These are phyloP conservation scores for Solanum clarkiae DNA, from an alignment of 257 asterid species.

Conservation along the genomic window DNA sequence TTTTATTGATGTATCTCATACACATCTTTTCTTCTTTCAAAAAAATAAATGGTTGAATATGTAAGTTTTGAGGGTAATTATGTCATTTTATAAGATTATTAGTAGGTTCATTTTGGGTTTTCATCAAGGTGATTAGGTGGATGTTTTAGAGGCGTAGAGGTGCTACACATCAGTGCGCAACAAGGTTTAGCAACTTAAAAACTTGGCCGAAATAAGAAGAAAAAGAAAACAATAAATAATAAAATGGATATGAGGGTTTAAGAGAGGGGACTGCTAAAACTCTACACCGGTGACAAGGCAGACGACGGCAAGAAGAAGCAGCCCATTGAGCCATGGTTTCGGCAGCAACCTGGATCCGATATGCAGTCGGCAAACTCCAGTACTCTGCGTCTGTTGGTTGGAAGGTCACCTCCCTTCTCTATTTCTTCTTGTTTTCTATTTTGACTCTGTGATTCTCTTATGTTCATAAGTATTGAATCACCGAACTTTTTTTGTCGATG, in stretches of 20 bases:
- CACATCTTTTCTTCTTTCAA: no score
- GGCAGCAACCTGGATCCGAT: conserved; percentile 52
- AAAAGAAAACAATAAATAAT: not conserved
- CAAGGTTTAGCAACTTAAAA: not conserved
- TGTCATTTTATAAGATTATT: no score
- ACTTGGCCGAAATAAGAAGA: not conserved
- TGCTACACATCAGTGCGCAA: not conserved
- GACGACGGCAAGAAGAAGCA: not conserved
- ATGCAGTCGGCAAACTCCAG: conserved; percentile 32
- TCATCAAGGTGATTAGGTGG: not conserved
- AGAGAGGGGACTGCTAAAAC: not conserved
- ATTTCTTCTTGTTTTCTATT: not conserved
- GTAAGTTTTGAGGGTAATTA: no score
- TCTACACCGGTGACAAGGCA: not conserved
- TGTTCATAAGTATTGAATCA: not conserved
- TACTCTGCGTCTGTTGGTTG: conserved; percentile 38
- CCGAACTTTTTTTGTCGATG: not conserved
- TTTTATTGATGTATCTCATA: no score
- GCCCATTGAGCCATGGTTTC: conserved; percentile 39
- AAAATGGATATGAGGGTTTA: conserved; percentile 11
- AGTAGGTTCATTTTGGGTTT: not conserved
- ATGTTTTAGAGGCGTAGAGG: not conserved
- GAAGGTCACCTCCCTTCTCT: conserved; percentile 24
- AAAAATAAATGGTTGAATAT: no score
- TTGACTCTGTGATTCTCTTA: not conserved